Base-by-base conservation (phyloP, 2,329 filamentous ascomycete species). In the Didymella glomerata region DNA sequence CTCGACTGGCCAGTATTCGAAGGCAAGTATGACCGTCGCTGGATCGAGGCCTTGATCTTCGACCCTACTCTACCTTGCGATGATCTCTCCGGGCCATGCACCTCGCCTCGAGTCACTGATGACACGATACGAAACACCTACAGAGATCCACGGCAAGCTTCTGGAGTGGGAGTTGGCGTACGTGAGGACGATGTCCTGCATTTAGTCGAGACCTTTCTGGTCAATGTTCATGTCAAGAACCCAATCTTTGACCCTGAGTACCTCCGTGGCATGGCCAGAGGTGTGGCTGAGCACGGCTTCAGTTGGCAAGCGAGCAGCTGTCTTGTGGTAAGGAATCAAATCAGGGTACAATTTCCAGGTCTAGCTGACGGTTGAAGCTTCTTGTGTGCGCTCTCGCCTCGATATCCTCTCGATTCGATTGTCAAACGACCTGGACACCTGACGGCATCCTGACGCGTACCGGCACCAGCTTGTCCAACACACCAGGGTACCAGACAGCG, bases 221-320 rank as follows among this genome's bases (percentile, higher is more conserved):
- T 66, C 3, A 74, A 73, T 42, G 71, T 73, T 13, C 72, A 76
- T n/a, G 67, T 71, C 20, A 76, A 76, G 49, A 76, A 76, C 25
- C 74, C 73, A 4, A 70, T 76, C 10, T 60, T 76, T 7, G 71
- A 75, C 49, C 57, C 68, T 2, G 58, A 54, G 0, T 68, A 69
- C 20, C 46, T 73, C 20, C 67, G 65, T 18, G 47, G 51, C 13
- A 66, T 65, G 48, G 71, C 67, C 7, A 68, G 61, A 28, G 25
- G 61, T 20, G 66, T 71, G 5, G 60, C 63, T 7, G 67, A 69
- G 42, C 53, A 67, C 45, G 71, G 73, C 2, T 69, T 72, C 41
- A 61, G 62, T 1, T 75, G 74, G 71, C 65, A 67, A 41, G 68
- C 67, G 2, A 46, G 65, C 18, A 71, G 68, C 10, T 76, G 74